Conservation (phyloP, 2,329 filamentous ascomycete species). For the Xylariales sp. region DNA sequence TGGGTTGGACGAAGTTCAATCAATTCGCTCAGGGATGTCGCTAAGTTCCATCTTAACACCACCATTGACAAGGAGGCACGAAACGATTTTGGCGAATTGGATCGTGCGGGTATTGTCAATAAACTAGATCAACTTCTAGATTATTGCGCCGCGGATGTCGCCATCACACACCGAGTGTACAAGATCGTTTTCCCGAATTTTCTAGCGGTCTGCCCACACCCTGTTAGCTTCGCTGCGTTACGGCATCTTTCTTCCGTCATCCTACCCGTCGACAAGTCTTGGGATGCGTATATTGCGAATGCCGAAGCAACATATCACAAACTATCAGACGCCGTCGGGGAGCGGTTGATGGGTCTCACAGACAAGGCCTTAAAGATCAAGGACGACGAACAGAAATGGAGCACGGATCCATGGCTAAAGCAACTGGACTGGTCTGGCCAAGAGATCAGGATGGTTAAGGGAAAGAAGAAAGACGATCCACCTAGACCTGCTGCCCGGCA, state of each 20-base stretch:
- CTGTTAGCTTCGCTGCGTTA: constrained; percentile 94
- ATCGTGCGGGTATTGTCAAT: constrained; percentile 74
- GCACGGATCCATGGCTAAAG: constrained; percentile 86
- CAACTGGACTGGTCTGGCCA: constrained; percentile 97
- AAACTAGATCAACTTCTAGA: constrained; percentile 86
- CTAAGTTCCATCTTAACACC: constrained; percentile 93
- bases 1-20: constrained; percentile 96
- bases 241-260: constrained; percentile 95
- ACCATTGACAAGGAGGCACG: constrained; percentile 90
- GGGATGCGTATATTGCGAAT: constrained; percentile 85
- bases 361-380: constrained; percentile 82
- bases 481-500: constrained; percentile 82
- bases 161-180: constrained; percentile 93
- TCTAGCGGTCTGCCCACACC: constrained; percentile 89
- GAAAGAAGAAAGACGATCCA: constrained; percentile 85
- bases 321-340: constrained; percentile 80
- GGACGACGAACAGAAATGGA: constrained; percentile 74
- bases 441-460: constrained; percentile 90
- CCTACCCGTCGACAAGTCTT: constrained; percentile 86
- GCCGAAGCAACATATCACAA: constrained; percentile 86
- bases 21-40: constrained; percentile 94
- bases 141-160: constrained; percentile 95
- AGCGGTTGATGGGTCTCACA: constrained; percentile 78
- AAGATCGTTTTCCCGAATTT: constrained; percentile 93
- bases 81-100: constrained; percentile 86